Evolutionary conservation across 2,329 filamentous ascomycete genomes (phyloP).

Genomic region (Colletotrichum neosansevieriae): DNA sequence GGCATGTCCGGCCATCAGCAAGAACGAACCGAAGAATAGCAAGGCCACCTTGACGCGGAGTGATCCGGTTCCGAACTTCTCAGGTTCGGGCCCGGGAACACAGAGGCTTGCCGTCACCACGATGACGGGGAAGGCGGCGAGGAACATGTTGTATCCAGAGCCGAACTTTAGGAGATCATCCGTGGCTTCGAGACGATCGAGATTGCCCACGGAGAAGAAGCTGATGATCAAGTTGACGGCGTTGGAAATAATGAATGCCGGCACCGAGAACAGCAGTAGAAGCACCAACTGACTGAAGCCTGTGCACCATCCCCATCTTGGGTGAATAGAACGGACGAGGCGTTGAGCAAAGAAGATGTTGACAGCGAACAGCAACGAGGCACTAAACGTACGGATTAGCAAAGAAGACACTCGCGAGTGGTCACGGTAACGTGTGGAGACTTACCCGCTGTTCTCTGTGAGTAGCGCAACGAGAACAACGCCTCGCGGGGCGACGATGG

Average conservation of each 20-base stretch:
- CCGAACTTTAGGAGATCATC: slow-evolving; percentile 42
- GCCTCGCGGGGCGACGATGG: slow-evolving; percentile 43
- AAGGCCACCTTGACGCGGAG: slow-evolving; percentile 47
- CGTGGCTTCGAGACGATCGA: slow-evolving; percentile 31
- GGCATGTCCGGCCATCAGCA: slow-evolving; percentile 42
- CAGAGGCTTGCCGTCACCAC: slow-evolving; percentile 43
- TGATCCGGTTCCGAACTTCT: slow-evolving; percentile 50
- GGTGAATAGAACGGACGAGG: slow-evolving; percentile 53
- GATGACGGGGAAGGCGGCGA: slow-evolving; percentile 43
- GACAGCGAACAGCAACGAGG: slow-evolving; percentile 50
- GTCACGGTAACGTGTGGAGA: neutral
- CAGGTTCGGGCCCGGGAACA: slow-evolving; percentile 45
- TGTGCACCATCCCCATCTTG: slow-evolving; percentile 50
- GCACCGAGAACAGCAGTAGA: slow-evolving; percentile 46
- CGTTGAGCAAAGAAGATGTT: slow-evolving; percentile 56
- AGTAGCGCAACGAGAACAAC: slow-evolving; percentile 51
- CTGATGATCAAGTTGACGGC: slow-evolving; percentile 47
- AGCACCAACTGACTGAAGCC: slow-evolving; percentile 43
- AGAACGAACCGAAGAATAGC: slow-evolving; percentile 42
- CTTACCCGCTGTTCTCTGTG: slow-evolving; percentile 52
- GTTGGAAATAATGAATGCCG: slow-evolving; percentile 48
- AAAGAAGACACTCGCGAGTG: neutral
- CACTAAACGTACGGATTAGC: slow-evolving; percentile 39
- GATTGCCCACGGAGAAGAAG: slow-evolving; percentile 43
- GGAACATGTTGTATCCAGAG: slow-evolving; percentile 42